Evolutionary conservation across 306 rosid genomes (phyloP).

Genomic region (Vicia villosa): DNA sequence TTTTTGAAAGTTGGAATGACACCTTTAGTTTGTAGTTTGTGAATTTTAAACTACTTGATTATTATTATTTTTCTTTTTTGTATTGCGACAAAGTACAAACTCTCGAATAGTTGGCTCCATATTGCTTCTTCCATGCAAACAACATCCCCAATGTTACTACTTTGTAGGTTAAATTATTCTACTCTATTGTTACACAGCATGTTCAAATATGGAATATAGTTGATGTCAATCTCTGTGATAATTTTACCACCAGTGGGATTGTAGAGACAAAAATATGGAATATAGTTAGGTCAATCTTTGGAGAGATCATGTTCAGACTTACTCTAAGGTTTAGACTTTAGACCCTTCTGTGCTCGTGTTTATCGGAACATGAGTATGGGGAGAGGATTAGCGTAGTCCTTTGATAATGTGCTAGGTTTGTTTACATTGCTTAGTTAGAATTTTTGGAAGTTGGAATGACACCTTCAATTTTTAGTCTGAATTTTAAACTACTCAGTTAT

Average conservation of each 20-base stretch:
- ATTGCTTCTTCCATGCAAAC: conserved; percentile 12
- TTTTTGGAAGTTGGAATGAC: conserved; percentile 5
- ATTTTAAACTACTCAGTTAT: conserved; percentile 1
- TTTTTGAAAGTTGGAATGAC: conserved; percentile 2
- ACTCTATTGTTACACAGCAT: conserved; percentile 16
- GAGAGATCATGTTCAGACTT: conserved; percentile 97
- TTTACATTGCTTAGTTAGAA: conserved; percentile 20
- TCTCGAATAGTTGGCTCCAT: conserved; percentile 13
- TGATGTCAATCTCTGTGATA: conserved; percentile 33
- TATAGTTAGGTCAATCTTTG: conserved; percentile 44
- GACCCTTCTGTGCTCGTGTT: conserved; percentile 7
- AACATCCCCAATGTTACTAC: conserved; percentile 1
- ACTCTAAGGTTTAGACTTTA: conserved; percentile 76
- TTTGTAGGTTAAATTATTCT: conserved; percentile 24
- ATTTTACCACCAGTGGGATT: conserved; percentile 25
- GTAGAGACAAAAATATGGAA: conserved; percentile 41
- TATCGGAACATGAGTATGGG: conserved; percentile 7
- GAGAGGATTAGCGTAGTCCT: conserved; percentile 19
- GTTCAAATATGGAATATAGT: conserved; percentile 29
- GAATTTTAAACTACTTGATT: conserved; percentile 12
- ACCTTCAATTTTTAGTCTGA: conserved; percentile 20
- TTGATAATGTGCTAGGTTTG: conserved; percentile 14
- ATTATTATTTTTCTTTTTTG: not conserved
- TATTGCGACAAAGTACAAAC: conserved; percentile 1
- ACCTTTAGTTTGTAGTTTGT: conserved; percentile 16